Percentiles rank a stretch among this genome's conserved stretches.
These are phyloP conservation scores for Carex parvula DNA, from an alignment of 176 grass and related monocot species.

Conservation along the genomic window DNA sequence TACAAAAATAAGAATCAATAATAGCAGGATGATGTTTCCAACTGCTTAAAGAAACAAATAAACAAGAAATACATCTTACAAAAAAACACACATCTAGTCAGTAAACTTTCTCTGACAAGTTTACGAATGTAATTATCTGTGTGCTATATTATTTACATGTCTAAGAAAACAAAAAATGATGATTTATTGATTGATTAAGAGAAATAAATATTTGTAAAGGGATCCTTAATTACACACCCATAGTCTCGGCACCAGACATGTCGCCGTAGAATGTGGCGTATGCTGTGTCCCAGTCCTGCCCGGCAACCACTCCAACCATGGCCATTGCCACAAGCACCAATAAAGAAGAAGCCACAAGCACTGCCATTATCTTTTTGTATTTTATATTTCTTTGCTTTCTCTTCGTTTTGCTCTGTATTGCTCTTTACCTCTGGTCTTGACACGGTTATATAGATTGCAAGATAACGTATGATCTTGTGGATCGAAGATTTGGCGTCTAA, in stretches of 20 bases:
- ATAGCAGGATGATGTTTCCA: not conserved
- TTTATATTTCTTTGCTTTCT: not conserved
- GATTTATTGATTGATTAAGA: not conserved
- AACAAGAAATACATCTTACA: not conserved
- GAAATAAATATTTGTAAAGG: not conserved
- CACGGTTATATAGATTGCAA: constrained; percentile 18
- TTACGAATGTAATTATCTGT: not conserved
- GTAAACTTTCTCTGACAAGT: not conserved
- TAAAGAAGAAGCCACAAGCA: not conserved
- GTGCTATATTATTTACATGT: not conserved
- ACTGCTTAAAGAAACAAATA: not conserved
- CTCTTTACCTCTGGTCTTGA: not conserved
- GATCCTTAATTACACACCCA: constrained; percentile 21
- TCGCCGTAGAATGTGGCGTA: constrained; percentile 47
- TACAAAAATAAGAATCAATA: not conserved
- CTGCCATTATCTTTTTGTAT: constrained; percentile 15
- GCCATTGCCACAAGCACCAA: not conserved
- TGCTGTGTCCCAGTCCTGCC: constrained; percentile 27
- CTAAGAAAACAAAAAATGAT: not conserved
- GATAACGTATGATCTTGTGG: not conserved
- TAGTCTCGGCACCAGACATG: constrained; percentile 24
- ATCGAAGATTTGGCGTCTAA: not conserved
- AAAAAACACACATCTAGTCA: not conserved
- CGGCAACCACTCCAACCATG: not conserved
- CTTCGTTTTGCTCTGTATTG: not conserved